Evolutionary conservation across 2,329 filamentous ascomycete species (phyloP).

Genomic region (Thermochaetoides dissita): DNA sequence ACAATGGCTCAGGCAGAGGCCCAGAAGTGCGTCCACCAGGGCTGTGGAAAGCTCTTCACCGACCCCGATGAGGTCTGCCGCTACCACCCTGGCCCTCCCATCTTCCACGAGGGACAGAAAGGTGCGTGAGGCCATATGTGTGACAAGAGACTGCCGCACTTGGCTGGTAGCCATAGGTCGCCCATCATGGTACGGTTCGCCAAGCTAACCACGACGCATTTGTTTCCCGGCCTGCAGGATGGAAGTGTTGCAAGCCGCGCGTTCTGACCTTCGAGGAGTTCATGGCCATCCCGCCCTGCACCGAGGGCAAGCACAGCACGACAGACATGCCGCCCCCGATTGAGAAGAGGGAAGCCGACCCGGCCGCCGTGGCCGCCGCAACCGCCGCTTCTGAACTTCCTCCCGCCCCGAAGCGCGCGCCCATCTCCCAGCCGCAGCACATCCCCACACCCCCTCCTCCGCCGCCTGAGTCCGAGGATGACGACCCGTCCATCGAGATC

Average conservation of each 20-base stretch:
- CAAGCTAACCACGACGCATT: conserved; percentile 4
- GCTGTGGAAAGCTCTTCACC: conserved; percentile 78
- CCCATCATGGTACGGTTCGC: neutral
- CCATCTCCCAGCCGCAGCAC: conserved; percentile 29
- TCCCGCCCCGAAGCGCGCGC: conserved; percentile 24
- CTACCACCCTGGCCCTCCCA: conserved; percentile 85
- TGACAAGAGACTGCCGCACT: no score
- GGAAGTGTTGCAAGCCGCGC: conserved; percentile 97
- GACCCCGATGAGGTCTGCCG: conserved; percentile 71
- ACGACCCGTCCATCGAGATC: conserved; percentile 63
- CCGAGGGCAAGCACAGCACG: conserved; percentile 80
- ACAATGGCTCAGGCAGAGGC: conserved; percentile 24
- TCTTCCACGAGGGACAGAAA: conserved; percentile 98
- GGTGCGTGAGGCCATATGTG: conserved; percentile 36
- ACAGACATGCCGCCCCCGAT: conserved; percentile 55
- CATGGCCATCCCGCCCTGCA: conserved; percentile 82
- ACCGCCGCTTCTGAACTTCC: conserved; percentile 17
- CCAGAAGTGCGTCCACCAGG: conserved; percentile 89
- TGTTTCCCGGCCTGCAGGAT: conserved; percentile 43
- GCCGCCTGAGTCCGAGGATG: conserved; percentile 68
- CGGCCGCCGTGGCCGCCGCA: conserved; percentile 36
- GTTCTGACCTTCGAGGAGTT: conserved; percentile 98
- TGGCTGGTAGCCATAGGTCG: no score
- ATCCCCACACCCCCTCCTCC: conserved; percentile 42
- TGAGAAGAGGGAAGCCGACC: conserved; percentile 39